Base-by-base conservation (phyloP, 2,329 filamentous ascomycete species). In the Canariomyces notabilis region DNA sequence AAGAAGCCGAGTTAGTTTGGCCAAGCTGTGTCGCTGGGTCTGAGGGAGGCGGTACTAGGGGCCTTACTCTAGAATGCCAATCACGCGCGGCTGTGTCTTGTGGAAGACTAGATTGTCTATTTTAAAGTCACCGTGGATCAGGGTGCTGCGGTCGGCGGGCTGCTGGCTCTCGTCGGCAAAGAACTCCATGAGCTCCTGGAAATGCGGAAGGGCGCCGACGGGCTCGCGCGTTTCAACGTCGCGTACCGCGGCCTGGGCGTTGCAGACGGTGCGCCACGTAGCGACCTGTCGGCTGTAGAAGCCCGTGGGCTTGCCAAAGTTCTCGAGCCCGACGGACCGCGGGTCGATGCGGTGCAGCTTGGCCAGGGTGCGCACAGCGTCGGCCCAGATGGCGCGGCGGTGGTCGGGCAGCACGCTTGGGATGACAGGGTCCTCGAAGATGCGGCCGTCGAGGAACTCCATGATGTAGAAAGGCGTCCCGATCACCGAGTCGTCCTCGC, bases 401-500 rank as follows among this genome's bases (percentile, higher is more conserved):
- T 95, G 84, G 33, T 74, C 73, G 0, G 85, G 67, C 20, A 75
- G 75, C 11, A 89, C 79, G 11, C 73, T 84, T 2, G 89, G 90
- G 63, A 97, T 83, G 23, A 83, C 73, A 35, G 89, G 85, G 67
- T 97, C 89, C 61, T 91, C 87, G 61, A 97, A 88, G 68, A 96
- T 95, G 60, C 93, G 83, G 16, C 93, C 93, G 61, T 95, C 86
- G 51, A 97, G 75, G 64, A 93, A 97, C 64, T 89, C 83, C 93
- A 98, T 97, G 61, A 97, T 83, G 70, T 98, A 97, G 67, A 97
- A 98, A 5, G 89, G 80, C 6, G 90, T 97, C 46, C 90, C 93
- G 53, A 97, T 75, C 31, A 97, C 75, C 47, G 67, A 70, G 33
- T 75, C 71, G 68, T 97, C 90, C 66, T 94, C 85, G 69, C 93